These are phyloP conservation scores for Alopecurus myosuroides DNA, from an alignment of 176 grass and related monocot genomes.

Conservation along the genomic window DNA sequence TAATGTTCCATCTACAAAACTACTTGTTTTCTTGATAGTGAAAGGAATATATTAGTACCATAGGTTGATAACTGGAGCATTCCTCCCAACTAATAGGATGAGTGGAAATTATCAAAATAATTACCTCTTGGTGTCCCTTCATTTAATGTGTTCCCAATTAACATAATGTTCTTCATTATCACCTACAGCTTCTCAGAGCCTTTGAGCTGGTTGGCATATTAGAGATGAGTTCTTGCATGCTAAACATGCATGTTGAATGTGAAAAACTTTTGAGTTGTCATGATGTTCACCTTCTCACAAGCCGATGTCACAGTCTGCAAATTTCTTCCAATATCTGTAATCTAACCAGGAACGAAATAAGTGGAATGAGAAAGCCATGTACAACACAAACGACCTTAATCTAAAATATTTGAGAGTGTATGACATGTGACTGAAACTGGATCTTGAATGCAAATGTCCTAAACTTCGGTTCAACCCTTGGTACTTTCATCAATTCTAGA, in stretches of 20 bases:
- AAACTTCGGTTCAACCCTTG: conserved; percentile 90
- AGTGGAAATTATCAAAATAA: neutral
- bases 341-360: conserved; percentile 55
- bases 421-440: conserved; percentile 85
- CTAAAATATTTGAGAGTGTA: neutral
- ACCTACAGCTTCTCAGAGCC: conserved; percentile 89
- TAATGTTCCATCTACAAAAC: neutral
- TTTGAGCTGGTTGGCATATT: conserved; percentile 49
- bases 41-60: neutral
- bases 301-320: conserved; percentile 63
- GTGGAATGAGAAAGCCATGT: conserved; percentile 32
- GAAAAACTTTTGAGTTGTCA: neutral
- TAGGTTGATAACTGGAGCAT: neutral
- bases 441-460: conserved; percentile 93
- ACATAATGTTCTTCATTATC: conserved; percentile 94
- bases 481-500: conserved; percentile 97
- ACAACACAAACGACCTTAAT: conserved; percentile 12
- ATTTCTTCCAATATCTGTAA: conserved; percentile 77
- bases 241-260: conserved; percentile 14
- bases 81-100: neutral
- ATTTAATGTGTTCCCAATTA: conserved; percentile 91
- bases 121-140: conserved; percentile 95
- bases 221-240: conserved; percentile 24
- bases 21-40: conserved; percentile 20
- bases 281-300: conserved; percentile 85